phyloP scores from a whole-genome alignment of 2,329 filamentous ascomycete genomes.

The Penicillium oxalicum region DNA sequence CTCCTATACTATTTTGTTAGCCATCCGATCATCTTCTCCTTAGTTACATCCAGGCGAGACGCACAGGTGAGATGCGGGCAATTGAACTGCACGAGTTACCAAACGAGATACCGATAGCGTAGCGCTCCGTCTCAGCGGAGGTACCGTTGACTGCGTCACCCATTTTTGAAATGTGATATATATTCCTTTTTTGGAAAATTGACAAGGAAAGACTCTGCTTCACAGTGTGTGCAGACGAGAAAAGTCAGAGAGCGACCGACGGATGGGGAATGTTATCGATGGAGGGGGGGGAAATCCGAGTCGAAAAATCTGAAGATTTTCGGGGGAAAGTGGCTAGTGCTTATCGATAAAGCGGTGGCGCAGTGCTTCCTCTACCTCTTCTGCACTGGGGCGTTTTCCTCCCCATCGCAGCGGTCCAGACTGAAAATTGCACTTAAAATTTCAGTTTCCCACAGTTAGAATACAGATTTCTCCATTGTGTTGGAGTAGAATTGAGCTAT shows the following conservation, averaged over 20 bases:
- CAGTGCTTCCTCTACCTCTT: slow-evolving; percentile 3
- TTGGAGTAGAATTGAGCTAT: too few species aligned
- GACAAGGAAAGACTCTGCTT: slow-evolving; percentile 8
- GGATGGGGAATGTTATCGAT: slow-evolving; percentile 17
- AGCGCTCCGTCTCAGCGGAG: slow-evolving; percentile 46
- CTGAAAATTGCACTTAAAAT: neutral
- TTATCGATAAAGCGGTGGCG: slow-evolving; percentile 35
- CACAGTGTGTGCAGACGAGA: slow-evolving; percentile 12
- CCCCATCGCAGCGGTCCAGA: too few species aligned
- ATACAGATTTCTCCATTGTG: too few species aligned
- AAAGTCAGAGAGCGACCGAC: slow-evolving; percentile 14
- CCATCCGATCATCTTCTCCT: neutral
- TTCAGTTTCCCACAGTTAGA: too few species aligned
- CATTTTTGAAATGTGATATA: slow-evolving; percentile 30
- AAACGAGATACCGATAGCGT: slow-evolving; percentile 91
- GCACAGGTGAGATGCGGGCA: slow-evolving; percentile 67
- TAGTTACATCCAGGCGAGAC: slow-evolving; percentile 16
- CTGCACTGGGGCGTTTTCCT: too few species aligned
- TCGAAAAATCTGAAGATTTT: slow-evolving; percentile 35
- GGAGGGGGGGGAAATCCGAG: slow-evolving; percentile 15
- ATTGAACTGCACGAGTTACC: slow-evolving; percentile 99
- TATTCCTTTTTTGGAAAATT: slow-evolving; percentile 10
- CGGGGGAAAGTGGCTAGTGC: slow-evolving; percentile 28
- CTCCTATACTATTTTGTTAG: slow-evolving; percentile 48
- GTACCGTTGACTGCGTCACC: slow-evolving; percentile 50